These are phyloP conservation scores for Strombidium stylifer DNA, from an alignment of 73 alveolate genomes.

Conservation along the genomic window DNA sequence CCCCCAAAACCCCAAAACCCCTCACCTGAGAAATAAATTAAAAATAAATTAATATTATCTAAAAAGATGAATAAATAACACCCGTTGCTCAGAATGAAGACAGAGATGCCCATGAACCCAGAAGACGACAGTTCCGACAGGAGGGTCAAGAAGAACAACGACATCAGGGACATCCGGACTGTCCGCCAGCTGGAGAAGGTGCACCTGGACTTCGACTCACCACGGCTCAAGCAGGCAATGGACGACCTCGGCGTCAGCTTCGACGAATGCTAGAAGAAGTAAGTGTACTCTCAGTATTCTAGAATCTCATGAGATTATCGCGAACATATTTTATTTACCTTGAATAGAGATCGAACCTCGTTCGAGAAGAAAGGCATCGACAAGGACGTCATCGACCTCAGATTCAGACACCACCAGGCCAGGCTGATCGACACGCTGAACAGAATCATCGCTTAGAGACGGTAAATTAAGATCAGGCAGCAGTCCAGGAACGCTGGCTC, in stretches of 20 bases:
- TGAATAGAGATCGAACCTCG: conserved; percentile 6
- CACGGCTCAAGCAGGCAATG: conserved; percentile 33
- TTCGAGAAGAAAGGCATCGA: conserved; percentile 37
- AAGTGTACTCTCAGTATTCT: background rate
- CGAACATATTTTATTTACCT: too few species aligned
- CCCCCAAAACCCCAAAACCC: too few species aligned
- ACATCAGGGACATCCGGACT: conserved; percentile 14
- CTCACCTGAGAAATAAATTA: too few species aligned
- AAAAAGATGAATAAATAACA: too few species aligned
- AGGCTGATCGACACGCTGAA: conserved; percentile 35
- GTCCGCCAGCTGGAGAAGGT: conserved; percentile 22
- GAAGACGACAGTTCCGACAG: too few species aligned
- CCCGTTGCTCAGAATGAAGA: too few species aligned
- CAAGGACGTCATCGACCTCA: conserved; percentile 7
- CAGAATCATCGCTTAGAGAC: too few species aligned
- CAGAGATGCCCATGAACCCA: too few species aligned
- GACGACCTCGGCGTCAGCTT: conserved; percentile 17
- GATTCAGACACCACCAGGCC: conserved; percentile 33
- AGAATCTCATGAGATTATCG: too few species aligned
- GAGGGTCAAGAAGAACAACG: conserved; percentile 30
- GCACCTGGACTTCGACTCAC: conserved; percentile 40
- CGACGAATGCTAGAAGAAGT: conserved; percentile 36
- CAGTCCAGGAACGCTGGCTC: too few species aligned
- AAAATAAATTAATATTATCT: too few species aligned
- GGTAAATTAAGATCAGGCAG: too few species aligned